Conservation (phyloP, 176 grass and related monocot genomes). For the Eragrostis nindensis region DNA sequence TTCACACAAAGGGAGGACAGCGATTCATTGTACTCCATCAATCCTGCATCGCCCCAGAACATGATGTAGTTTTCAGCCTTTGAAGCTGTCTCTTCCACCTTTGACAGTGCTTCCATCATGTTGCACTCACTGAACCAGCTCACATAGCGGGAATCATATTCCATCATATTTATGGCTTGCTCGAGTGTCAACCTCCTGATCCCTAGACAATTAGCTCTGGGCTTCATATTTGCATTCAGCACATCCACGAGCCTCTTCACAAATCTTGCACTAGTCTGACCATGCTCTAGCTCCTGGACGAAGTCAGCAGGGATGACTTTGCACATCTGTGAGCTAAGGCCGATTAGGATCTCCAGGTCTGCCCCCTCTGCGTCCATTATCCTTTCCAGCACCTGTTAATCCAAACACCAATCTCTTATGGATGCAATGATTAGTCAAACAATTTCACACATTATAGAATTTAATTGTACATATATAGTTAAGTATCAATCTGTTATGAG, state of each 20-base stretch:
- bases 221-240: neutral
- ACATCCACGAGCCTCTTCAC: neutral
- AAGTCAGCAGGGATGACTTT: neutral
- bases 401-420: neutral
- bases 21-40: neutral
- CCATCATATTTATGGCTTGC: conserved; percentile 24
- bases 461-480: too few species aligned
- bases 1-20: neutral
- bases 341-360: conserved; percentile 17
- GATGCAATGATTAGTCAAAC: too few species aligned
- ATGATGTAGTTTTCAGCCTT: conserved; percentile 15
- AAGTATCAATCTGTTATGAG: too few species aligned
- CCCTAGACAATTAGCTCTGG: neutral
- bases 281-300: neutral
- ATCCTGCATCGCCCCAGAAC: neutral
- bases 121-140: neutral
- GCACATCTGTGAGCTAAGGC: conserved; percentile 27
- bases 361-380: neutral
- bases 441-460: too few species aligned
- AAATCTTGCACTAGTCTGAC: neutral
- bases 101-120: neutral
- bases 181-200: conserved; percentile 10
- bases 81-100: conserved; percentile 10
- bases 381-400: conserved; percentile 16
- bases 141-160: neutral